A percentile compares a stretch with the other conserved stretches of the same genome.
Evolutionary conservation across 495 filamentous ascomycete species (phyloP).

Genomic region (Xylaria cubensis): DNA sequence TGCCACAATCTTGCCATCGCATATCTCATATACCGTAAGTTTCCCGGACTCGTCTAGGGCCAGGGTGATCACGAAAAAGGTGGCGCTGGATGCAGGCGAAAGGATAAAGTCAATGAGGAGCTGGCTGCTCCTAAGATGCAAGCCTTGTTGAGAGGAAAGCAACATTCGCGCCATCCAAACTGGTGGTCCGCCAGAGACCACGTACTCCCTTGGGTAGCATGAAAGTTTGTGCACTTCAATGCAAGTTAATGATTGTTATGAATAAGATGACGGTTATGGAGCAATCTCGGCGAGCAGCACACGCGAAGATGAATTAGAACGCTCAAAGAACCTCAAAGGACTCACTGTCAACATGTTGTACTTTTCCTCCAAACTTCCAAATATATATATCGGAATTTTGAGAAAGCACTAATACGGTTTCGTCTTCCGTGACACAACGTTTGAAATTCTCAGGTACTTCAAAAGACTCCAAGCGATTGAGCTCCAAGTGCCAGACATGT

Average conservation of each 20-base stretch:
- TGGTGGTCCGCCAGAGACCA: constrained; percentile 20
- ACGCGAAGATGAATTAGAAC: constrained; percentile 14
- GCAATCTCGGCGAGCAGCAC: constrained; percentile 19
- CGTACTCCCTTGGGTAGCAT: constrained; percentile 26
- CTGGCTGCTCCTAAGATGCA: constrained; percentile 31
- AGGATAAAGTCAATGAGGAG: constrained; percentile 40
- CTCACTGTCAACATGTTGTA: constrained; percentile 31
- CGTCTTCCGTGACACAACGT: constrained; percentile 37
- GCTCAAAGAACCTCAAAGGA: not conserved
- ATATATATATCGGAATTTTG: constrained; percentile 37
- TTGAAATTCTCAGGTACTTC: constrained; percentile 35
- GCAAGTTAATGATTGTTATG: not conserved
- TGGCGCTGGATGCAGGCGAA: constrained; percentile 33
- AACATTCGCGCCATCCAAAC: constrained; percentile 23
- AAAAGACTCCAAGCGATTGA: constrained; percentile 32
- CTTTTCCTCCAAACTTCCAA: constrained; percentile 36
- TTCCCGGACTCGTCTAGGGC: constrained; percentile 26
- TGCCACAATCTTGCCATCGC: constrained; percentile 30
- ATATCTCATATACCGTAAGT: constrained; percentile 36
- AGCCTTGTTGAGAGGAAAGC: constrained; percentile 26
- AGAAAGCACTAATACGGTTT: constrained; percentile 35
- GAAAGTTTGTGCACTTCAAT: constrained; percentile 22
- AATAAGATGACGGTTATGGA: not conserved
- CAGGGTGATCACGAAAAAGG: constrained; percentile 37
- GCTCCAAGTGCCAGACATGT: constrained; percentile 41